Evolutionary conservation across 1,284 basidiomycete genomes (phyloP), one percentile per base, ranked within the genome.

Genomic region (Testicularia cyperi): DNA sequence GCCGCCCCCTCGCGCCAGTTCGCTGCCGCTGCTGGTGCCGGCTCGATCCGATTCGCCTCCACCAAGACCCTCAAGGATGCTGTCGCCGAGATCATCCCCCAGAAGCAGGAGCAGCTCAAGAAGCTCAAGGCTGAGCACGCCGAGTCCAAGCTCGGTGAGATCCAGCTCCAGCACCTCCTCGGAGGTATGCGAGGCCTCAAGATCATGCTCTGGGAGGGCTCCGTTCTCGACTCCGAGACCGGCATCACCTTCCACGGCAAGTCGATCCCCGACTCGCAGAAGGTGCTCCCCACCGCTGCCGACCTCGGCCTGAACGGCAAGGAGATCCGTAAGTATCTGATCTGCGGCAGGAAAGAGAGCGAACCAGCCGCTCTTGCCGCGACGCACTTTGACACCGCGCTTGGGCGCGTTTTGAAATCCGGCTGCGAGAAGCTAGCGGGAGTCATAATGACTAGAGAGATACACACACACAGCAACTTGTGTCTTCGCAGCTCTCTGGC

Each of bases 161-260:
- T 71, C 49, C 72, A 72, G 57, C 64, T 75, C 20, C 48, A 54
- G 42, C 63, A 74, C 68, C 62, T 75, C 35, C 60, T 75, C 44
- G 73, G 73, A 49, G 73, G 73, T 52, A 75, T 75, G 73, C 68
- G 73, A 43, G 73, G 73, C 22, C 67, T 75, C 34, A 75, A 75
- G 70, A 56, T 69, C 57, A 75, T 75, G 73, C 73, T 75, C 45
- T 75, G 73, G 73, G 71, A 75, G 57, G 73, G 73, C 35, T 73
- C 70, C 53, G 73, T 75, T 36, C 67, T 75, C 45, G 73, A 75
- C 57, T 57, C 73, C 20, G 66, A 75, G 52, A 64, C 53, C 43
- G 73, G 73, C 44, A 75, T 75, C 62, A 68, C 69, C 49, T 75
- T 75, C 73, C 73, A 75, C 70, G 73, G 73, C 37, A 66, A 65